Base-by-base conservation (phyloP, 306 rosid genomes). In the Datisca glomerata region DNA sequence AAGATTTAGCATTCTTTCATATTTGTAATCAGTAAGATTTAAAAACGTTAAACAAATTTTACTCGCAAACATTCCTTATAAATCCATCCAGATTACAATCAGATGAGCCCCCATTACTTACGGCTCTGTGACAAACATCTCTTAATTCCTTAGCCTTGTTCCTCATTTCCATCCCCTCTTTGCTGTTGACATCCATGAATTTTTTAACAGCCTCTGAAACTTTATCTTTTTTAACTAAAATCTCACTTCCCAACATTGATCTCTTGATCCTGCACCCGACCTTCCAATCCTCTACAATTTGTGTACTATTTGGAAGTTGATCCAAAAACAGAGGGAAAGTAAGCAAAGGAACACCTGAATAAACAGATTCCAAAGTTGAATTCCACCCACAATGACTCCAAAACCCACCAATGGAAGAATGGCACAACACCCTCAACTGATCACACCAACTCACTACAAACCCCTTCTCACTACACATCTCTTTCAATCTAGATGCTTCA, bases 321-420 rank as follows among this genome's bases (percentile, higher is more conserved):
- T 68, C 60, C n/a, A 43, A 38, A 8, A 8, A 0, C 3, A 55
- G 32, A 6, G 75, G 71, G 13, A 63, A 55, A n/a, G 71, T 47
- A 10, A 73, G 66, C 24, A 56, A 36, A 7, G 75, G 72, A 47
- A 61, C 48, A 25, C 76, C 73, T 20, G 67, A 54, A 28, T 22
- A 64, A 19, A 45, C 39, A 49, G 55, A 67, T 53, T 74, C 81
- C 7, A 36, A 11, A 24, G 45, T 40, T 0, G 76, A 74, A 33
- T 65, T 69, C 75, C 78, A 70, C 9, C 82, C 74, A 24, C 75
- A 47, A 7, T 64, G 75, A 4, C 68, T 52, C 67, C 40, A 36
- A 55, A 63, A 64, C 0, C 73, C 75, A 2, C 67, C 79, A 0
- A 67, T 2, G 7, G 65, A 34, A 31, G 59, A 24, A 46, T 75